Base-by-base conservation (phyloP, 371 early-diverging fungal genomes). In the Rhizopus delemar region DNA sequence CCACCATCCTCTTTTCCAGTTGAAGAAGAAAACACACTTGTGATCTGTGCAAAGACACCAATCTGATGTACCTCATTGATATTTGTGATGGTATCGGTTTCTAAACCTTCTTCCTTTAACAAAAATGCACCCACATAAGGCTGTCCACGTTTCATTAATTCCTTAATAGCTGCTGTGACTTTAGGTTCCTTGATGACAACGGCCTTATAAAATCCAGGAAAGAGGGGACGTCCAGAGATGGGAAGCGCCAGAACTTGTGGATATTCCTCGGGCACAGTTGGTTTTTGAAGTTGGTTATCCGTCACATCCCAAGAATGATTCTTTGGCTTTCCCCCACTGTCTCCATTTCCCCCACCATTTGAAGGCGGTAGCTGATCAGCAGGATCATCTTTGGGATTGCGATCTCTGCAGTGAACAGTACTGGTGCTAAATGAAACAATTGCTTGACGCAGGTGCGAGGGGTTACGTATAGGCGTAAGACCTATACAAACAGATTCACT, bases 201-300 rank as follows among this genome's bases (percentile, higher is more conserved):
- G 0, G 97, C 94, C 78, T 97, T 97, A 82, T 95, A 97, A 66
- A 96, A 94, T 28, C 96, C 96, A 15, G 98, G 98, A 66, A 97
- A 98, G 36, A 97, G 77, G 5, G 97, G 97, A 45, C 97, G 86
- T 9, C 94, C 85, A 16, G 94, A 91, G 56, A 98, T 90, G 0
- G 98, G 98, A 41, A 98, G 79, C 12, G 95, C 93, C 60, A 98
- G 74, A 0, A 97, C 89, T 63, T 94, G 93, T 8, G 97, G 93
- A 69, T 92, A 94, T 13, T 83, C 83, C 46, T 93, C 93, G 8
- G 95, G 95, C 12, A 93, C 86, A 5, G 90, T 77, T 12, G 91
- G 90, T 61, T 90, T 88, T 60, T 85, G 83, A 41, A 88, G 65
- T 15, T 83, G 81, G 52, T 75, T 86, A 48, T 89, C 87, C 41